Evolutionary conservation across 768 basidiomycete species (phyloP).

Genomic region (Boletellus emodensis): DNA sequence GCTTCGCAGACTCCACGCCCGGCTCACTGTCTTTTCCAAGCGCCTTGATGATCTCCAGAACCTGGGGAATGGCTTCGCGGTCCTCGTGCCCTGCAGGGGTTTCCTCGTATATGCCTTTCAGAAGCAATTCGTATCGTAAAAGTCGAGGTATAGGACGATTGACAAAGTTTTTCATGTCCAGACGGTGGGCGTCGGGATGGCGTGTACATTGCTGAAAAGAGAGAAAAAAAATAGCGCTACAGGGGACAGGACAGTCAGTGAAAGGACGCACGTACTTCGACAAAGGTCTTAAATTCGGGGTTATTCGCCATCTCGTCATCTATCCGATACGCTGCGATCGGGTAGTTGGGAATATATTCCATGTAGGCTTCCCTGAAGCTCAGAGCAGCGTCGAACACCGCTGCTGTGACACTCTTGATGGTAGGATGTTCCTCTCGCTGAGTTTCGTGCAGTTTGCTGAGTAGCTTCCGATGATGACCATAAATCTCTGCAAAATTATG

Average conservation of each 20-base stretch:
- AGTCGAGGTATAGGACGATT: constrained; percentile 88
- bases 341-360: constrained; percentile 91
- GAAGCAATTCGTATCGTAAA: constrained; percentile 80
- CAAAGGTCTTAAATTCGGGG: constrained; percentile 71
- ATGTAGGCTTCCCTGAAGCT: constrained; percentile 92
- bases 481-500: constrained; percentile 81
- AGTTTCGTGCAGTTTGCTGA: constrained; percentile 79
- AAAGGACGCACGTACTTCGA: constrained; percentile 54
- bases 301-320: constrained; percentile 87
- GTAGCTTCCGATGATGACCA: constrained; percentile 67
- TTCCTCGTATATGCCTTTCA: constrained; percentile 77
- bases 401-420: constrained; percentile 76
- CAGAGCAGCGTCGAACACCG: constrained; percentile 83
- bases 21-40: constrained; percentile 86
- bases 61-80: constrained; percentile 73
- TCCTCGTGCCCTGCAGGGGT: constrained; percentile 77
- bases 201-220: constrained; percentile 43
- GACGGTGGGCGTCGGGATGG: constrained; percentile 71
- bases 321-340: constrained; percentile 83
- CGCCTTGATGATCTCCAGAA: constrained; percentile 81
- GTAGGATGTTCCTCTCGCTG: constrained; percentile 84
- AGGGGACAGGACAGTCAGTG: not conserved
- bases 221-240: not conserved
- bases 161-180: constrained; percentile 93
- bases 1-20: constrained; percentile 79